A percentile compares a stretch with the other conserved stretches of the same genome.
Evolutionary conservation across 345 rosid genomes (phyloP).

Genomic region (Salix dunnii): DNA sequence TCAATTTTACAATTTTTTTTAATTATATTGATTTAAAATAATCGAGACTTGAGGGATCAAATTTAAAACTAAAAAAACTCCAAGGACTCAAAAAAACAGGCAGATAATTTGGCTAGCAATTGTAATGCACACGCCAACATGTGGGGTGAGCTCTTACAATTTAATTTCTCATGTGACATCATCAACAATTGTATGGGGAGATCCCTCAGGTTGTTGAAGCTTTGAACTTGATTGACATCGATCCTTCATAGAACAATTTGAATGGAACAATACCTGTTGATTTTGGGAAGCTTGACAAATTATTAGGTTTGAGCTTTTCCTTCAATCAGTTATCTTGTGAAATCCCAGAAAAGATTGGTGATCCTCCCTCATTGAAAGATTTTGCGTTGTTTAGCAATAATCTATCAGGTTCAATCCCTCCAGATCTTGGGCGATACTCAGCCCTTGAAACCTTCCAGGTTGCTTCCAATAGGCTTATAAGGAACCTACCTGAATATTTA

Average conservation of each 20-base stretch:
- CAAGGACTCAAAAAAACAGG: too few relatives aligned
- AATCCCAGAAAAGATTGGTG: constrained; percentile 44
- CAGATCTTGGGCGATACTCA: constrained; percentile 46
- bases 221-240: constrained; percentile 25
- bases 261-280: constrained; percentile 47
- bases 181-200: too few relatives aligned
- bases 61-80: too few relatives aligned
- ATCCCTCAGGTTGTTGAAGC: constrained; percentile 44
- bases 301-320: constrained; percentile 25
- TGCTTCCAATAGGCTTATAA: constrained; percentile 35
- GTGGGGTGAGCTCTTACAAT: too few relatives aligned
- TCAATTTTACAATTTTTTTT: too few relatives aligned
- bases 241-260: constrained; percentile 50
- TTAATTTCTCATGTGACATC: too few relatives aligned
- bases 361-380: constrained; percentile 38
- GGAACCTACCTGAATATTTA: constrained; percentile 45
- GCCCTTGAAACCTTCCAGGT: constrained; percentile 38
- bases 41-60: too few relatives aligned
- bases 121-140: too few relatives aligned
- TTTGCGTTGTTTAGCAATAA: constrained; percentile 45
- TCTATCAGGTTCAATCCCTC: constrained; percentile 49
- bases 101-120: too few relatives aligned
- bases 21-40: too few relatives aligned
- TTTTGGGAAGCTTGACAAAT: constrained; percentile 40
- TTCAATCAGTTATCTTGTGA: constrained; percentile 45